Conservation (phyloP, 2,329 filamentous ascomycete genomes). For the Pyrenochaeta sp. region DNA sequence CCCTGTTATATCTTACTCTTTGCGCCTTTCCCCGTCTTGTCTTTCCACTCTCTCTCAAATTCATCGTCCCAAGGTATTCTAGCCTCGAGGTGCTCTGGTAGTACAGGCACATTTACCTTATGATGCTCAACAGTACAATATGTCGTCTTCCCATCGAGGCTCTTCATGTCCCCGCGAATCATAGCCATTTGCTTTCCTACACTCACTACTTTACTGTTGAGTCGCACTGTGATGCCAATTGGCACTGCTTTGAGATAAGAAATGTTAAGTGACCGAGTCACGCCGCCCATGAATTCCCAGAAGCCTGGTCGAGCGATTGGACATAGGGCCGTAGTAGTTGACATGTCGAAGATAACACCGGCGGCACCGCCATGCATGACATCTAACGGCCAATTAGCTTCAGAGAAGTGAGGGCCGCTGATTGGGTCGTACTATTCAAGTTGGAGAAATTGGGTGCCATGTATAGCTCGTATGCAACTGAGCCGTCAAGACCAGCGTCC, state of each 20-base stretch:
- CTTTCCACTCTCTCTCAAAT: constrained; percentile 45
- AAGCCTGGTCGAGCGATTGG: constrained; percentile 58
- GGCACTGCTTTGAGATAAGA: constrained; percentile 61
- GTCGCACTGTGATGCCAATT: constrained; percentile 54
- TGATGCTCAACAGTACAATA: constrained; percentile 64
- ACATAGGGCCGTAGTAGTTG: constrained; percentile 59
- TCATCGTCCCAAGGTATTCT: constrained; percentile 57
- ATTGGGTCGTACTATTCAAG: constrained; percentile 42
- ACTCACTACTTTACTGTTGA: constrained; percentile 55
- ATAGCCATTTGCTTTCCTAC: constrained; percentile 62
- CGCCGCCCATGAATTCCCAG: constrained; percentile 63
- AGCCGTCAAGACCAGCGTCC: constrained; percentile 48
- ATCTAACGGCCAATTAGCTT: constrained; percentile 31
- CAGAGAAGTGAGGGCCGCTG: too few species aligned
- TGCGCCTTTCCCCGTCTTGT: constrained; percentile 6
- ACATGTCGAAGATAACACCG: constrained; percentile 53
- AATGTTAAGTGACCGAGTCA: constrained; percentile 61
- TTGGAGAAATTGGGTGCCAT: constrained; percentile 50
- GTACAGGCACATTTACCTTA: constrained; percentile 58
- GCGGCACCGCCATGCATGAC: constrained; percentile 53
- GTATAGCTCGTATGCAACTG: constrained; percentile 44
- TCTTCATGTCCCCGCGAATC: constrained; percentile 60
- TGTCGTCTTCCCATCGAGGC: constrained; percentile 56
- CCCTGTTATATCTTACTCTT: constrained; percentile 30
- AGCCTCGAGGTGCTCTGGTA: constrained; percentile 49